phyloP scores from a whole-genome alignment of 2,329 filamentous ascomycete genomes.

The Microcyclosporella mali region DNA sequence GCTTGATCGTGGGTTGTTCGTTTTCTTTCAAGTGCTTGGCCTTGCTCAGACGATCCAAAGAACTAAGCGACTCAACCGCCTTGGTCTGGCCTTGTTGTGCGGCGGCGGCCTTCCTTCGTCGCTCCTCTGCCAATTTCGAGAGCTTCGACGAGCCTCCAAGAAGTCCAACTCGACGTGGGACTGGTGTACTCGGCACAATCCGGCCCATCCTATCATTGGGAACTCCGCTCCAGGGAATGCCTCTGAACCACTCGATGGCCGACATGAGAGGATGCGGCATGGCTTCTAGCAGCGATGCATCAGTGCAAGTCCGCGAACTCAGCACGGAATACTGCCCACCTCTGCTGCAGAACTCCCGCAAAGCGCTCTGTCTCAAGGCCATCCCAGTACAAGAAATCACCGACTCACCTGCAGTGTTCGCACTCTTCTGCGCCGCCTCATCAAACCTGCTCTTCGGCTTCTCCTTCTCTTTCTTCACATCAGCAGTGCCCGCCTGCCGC shows the following conservation, averaged over 20 bases:
- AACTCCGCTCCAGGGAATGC: constrained; percentile 78
- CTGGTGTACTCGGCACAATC: constrained; percentile 54
- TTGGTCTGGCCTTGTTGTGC: constrained; percentile 7
- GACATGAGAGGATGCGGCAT: constrained; percentile 21
- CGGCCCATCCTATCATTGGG: constrained; percentile 58
- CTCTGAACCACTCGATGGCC: constrained; percentile 63
- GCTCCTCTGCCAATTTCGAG: constrained; percentile 77
- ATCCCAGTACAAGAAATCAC: constrained; percentile 1
- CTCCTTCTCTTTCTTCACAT: constrained; percentile 29
- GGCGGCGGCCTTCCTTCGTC: constrained; percentile 71
- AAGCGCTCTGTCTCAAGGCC: no score
- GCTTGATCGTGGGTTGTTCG: constrained; percentile 39
- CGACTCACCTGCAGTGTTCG: constrained; percentile 43
- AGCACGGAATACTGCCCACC: constrained; percentile 3
- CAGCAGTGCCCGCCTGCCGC: constrained; percentile 22
- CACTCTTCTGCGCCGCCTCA: constrained; percentile 39
- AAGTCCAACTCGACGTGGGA: constrained; percentile 58
- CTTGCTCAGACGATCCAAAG: constrained; percentile 40
- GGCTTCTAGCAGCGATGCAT: background rate
- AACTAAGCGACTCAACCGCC: constrained; percentile 30
- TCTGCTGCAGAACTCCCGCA: background rate
- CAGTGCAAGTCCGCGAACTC: background rate
- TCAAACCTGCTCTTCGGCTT: constrained; percentile 42
- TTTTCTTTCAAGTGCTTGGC: constrained; percentile 24
- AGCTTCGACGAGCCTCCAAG: constrained; percentile 86